A percentile compares a stretch with the other conserved stretches of the same genome.
Evolutionary conservation across 345 rosid species (phyloP).

Genomic region (Syzygium jambos): DNA sequence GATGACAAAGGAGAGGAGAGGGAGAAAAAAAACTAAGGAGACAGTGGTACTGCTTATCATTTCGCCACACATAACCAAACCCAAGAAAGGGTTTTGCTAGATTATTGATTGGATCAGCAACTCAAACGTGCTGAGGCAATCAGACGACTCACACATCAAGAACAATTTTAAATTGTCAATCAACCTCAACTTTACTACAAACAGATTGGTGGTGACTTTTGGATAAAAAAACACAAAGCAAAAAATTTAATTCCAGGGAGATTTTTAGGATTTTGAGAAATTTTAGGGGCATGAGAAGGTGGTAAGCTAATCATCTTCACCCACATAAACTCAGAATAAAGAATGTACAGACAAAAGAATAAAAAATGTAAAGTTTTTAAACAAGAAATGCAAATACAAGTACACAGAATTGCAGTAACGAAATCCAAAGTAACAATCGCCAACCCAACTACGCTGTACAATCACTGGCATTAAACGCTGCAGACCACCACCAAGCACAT

Average conservation of each 20-base stretch:
- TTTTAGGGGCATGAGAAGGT: background rate
- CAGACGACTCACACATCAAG: background rate
- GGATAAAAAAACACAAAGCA: background rate
- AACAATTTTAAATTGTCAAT: background rate
- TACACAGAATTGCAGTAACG: background rate
- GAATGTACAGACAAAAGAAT: background rate
- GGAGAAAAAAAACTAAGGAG: background rate
- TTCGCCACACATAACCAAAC: background rate
- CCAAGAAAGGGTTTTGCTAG: background rate
- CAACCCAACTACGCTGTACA: background rate
- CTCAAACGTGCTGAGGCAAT: background rate
- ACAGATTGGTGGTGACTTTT: background rate
- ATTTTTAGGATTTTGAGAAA: background rate
- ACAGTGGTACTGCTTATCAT: background rate
- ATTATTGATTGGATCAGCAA: background rate
- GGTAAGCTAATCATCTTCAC: background rate
- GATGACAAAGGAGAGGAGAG: background rate
- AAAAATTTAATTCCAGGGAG: background rate
- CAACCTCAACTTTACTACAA: background rate
- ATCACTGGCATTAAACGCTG: background rate
- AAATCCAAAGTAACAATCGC: background rate
- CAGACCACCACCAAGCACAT: background rate
- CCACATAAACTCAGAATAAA: background rate
- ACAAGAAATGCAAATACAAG: background rate
- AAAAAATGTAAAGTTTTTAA: background rate